Evolutionary conservation across 164 flowering plant species (phyloP).

Genomic region (Paratinospora sagittata): DNA sequence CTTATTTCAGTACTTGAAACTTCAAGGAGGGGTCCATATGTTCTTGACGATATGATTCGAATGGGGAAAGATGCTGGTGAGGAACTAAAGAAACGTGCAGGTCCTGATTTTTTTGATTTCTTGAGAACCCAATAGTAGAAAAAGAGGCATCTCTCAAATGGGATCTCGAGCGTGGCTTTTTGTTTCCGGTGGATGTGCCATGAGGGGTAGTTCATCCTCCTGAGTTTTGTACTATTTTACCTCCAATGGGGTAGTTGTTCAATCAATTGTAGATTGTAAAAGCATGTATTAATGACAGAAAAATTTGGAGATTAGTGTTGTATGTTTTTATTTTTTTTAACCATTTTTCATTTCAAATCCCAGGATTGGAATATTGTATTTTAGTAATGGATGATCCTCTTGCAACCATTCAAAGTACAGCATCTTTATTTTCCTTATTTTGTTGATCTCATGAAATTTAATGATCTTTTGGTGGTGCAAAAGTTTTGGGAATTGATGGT

Average conservation of each 20-base stretch:
- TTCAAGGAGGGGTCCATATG: constrained; percentile 66
- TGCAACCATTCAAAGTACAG: too few relatives aligned
- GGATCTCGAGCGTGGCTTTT: not conserved
- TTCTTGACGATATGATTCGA: constrained; percentile 63
- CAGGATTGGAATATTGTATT: too few relatives aligned
- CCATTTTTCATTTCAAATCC: not conserved
- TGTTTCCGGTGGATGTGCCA: constrained; percentile 9
- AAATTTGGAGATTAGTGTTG: not conserved
- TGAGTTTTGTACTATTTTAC: constrained; percentile 3
- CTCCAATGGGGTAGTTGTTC: not conserved
- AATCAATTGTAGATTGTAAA: constrained; percentile 7
- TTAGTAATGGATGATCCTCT: too few relatives aligned
- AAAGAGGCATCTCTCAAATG: not conserved
- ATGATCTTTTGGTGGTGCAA: too few relatives aligned
- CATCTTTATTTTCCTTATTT: too few relatives aligned
- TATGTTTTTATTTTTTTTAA: constrained; percentile 7
- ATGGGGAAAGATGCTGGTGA: constrained; percentile 96
- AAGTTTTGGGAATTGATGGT: too few relatives aligned
- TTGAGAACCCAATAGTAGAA: constrained; percentile 4
- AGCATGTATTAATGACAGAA: not conserved
- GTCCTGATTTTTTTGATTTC: constrained; percentile 69
- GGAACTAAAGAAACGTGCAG: constrained; percentile 76
- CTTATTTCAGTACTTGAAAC: constrained; percentile 79
- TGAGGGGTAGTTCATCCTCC: constrained; percentile 7
- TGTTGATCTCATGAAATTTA: too few relatives aligned